Conservation (phyloP, 75 land plant genomes). For the Adiantum capillusveneris region DNA sequence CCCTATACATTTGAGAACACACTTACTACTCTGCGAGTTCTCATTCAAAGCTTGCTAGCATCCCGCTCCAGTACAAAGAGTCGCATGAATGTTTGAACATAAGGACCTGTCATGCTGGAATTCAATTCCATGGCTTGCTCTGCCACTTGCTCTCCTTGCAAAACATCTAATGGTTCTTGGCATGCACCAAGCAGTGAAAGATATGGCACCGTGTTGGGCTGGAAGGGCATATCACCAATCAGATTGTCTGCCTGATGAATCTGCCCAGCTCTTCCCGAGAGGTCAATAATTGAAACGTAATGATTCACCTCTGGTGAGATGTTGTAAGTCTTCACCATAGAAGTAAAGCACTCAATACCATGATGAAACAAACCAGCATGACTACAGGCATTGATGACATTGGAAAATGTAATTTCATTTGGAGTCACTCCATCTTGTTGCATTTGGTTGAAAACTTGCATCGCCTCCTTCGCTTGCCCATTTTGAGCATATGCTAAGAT, state of each 20-base stretch:
- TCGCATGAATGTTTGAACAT: too few species aligned
- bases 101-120: not conserved
- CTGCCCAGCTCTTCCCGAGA: conserved; percentile 60
- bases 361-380: conserved; percentile 64
- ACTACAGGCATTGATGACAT: conserved; percentile 59
- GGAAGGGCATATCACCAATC: not conserved
- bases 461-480: conserved; percentile 47
- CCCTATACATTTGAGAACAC: too few species aligned
- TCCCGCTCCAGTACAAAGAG: too few species aligned
- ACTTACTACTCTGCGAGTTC: too few species aligned
- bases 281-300: conserved; percentile 63
- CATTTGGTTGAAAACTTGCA: conserved; percentile 40
- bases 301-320: conserved; percentile 43
- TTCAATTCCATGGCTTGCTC: conserved; percentile 1
- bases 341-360: conserved; percentile 38
- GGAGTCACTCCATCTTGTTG: conserved; percentile 31
- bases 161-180: not conserved
- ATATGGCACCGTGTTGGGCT: not conserved
- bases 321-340: conserved; percentile 35
- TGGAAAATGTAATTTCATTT: conserved; percentile 58
- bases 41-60: too few species aligned
- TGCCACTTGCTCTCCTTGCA: not conserved
- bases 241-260: conserved; percentile 39
- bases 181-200: not conserved
- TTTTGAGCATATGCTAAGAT: conserved; percentile 67